Base-by-base conservation (phyloP, 345 rosid genomes). In the Gossypium mustelinum region DNA sequence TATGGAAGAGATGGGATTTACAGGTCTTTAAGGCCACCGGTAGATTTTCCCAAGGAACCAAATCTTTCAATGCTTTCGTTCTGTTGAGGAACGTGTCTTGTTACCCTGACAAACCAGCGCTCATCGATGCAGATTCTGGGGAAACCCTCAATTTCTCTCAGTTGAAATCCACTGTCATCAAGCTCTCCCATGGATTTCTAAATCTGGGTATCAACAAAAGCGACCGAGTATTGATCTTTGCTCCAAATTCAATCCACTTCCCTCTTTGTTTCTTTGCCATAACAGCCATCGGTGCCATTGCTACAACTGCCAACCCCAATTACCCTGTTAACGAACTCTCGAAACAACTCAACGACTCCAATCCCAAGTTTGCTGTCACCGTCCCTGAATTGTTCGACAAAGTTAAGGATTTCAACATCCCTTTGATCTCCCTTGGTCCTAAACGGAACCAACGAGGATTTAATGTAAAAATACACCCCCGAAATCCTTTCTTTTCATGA, bases 1-100 rank as follows among this genome's bases (percentile, higher is more conserved):
- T 94, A 86, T 22, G 95, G 98, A 58, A 85, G 93, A 55, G 96
- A 94, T 79, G 91, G 94, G 0, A 84, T 94, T 7, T 92, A 81
- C 91, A 78, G 97, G 75, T 91, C 98, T 8, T 82, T 88, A 25
- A 87, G 96, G 70, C 97, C 97, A 0, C 75, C 80, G 0, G 60
- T 89, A 13, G 34, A 78, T 56, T 82, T 93, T 6, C 96, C 96
- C 44, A 85, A 81, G 69, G 87, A 90, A 12, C 90, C 94, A 14
- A 87, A 90, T 77, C 75, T 84, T 29, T 90, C 97, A 0, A 59
- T 90, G 83, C 88, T 87, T 77, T 69, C 89, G 3, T 88, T 83
- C 81, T 90, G 20, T 89, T 95, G 69, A 84, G 86, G 41, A 86
- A 90, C 65, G 81, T 88, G 18, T 72, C 81, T 29, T 83, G 89